These are phyloP conservation scores for Rhinocladiella similis DNA, from an alignment of 2,329 filamentous ascomycete genomes.

Conservation along the genomic window DNA sequence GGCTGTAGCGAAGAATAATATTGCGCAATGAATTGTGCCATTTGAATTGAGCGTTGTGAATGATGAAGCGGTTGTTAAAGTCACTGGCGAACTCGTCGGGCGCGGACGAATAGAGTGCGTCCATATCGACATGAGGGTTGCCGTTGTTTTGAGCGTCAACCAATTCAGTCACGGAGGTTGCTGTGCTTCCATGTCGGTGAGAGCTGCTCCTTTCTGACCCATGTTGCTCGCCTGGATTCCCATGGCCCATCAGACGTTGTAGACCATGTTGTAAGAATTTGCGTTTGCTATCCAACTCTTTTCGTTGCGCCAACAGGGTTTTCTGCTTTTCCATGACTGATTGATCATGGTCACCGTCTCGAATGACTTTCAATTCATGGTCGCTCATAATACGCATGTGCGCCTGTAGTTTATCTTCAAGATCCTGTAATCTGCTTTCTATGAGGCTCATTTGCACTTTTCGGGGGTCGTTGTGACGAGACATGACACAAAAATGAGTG, in stretches of 20 bases:
- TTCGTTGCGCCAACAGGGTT: slow-evolving; percentile 56
- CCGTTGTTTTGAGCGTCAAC: slow-evolving; percentile 52
- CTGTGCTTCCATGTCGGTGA: slow-evolving; percentile 31
- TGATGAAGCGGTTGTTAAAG: slow-evolving; percentile 97
- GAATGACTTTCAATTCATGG: slow-evolving; percentile 64
- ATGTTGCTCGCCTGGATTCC: slow-evolving; percentile 46
- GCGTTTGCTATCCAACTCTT: slow-evolving; percentile 58
- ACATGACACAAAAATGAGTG: slow-evolving; percentile 95
- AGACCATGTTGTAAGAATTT: slow-evolving; percentile 61
- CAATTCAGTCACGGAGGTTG: slow-evolving; percentile 34
- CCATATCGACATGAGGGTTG: slow-evolving; percentile 45
- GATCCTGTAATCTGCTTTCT: slow-evolving; percentile 72
- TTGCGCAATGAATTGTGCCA: slow-evolving; percentile 97
- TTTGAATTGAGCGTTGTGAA: slow-evolving; percentile 96
- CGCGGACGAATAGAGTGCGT: slow-evolving; percentile 65
- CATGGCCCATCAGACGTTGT: slow-evolving; percentile 55
- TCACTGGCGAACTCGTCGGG: slow-evolving; percentile 85
- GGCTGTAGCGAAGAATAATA: slow-evolving; percentile 94
- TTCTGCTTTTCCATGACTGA: slow-evolving; percentile 46
- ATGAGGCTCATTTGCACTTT: slow-evolving; percentile 86
- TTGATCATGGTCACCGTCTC: slow-evolving; percentile 54
- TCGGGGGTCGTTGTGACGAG: slow-evolving; percentile 81
- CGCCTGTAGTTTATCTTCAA: slow-evolving; percentile 73
- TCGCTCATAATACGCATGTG: slow-evolving; percentile 74
- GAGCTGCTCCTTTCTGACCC: slow-evolving; percentile 7